Evolutionary conservation across 805 yeast species (phyloP), one percentile per base, ranked within the genome.

Genomic region (Ogataea philodendri): DNA sequence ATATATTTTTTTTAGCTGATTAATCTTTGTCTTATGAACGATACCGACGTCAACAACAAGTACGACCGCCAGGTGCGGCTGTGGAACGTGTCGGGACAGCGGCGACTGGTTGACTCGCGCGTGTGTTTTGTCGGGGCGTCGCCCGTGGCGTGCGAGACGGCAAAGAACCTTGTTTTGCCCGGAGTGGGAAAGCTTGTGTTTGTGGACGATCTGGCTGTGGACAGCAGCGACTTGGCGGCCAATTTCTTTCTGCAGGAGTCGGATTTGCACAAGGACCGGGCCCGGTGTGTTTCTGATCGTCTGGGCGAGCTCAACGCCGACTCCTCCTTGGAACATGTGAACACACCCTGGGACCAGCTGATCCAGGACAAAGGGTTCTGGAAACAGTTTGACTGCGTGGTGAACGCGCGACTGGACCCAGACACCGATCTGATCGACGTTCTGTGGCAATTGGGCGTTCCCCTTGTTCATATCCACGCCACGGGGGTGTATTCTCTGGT

Each of bases 51-150:
- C 15, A 67, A 67, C 22, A 72, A 65, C 31, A 78, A 78, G 42
- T 88, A 85, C 54, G 96, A 89, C 58, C 70, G 98, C 23, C 97
- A 90, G 55, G 63, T 90, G 40, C 72, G 97, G 22, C 63, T 90
- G 10, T 90, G 97, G 97, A 88, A 85, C 1, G 51, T 71, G 0
- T 58, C 69, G 8, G 98, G 97, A 3, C 98, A 90, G 52, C 40
- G 57, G 4, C 63, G 67, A 5, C 65, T 90, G 11, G 74, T 74
- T 20, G 50, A 54, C 2, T 65, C 89, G 0, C 77, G 72, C 37
- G 67, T 88, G 3, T 73, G 87, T 37, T 57, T 87, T 3, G 48
- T 87, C 3, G 74, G 76, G 28, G 77, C 78, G 5, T 65, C 76
- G 1, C 51, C 78, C 0, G 65, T 79, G 0, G 76, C 81, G 1